A percentile compares a stretch with the other conserved stretches of the same genome.
phyloP scores from a whole-genome alignment of 352 stramenopile genomes.

The Phytophthora agathidicida region DNA sequence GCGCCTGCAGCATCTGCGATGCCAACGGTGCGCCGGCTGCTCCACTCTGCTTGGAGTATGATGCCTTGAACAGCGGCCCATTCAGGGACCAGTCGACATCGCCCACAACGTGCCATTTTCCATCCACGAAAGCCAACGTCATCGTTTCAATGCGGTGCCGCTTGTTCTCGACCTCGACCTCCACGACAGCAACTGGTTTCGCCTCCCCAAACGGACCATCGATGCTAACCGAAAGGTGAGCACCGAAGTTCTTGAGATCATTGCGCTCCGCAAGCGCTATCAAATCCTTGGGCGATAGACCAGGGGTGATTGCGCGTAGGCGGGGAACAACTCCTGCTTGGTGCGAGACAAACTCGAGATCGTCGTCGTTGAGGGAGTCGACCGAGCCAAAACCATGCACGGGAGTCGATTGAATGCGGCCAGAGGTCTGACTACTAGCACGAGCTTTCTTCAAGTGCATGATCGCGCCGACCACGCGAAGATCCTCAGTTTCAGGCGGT shows the following conservation, averaged over 20 bases:
- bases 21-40: conserved; percentile 31
- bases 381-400: conserved; percentile 8
- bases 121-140: conserved; percentile 44
- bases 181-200: conserved; percentile 47
- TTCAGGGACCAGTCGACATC: conserved; percentile 71
- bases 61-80: conserved; percentile 62
- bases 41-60: conserved; percentile 36
- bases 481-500: conserved; percentile 62
- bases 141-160: conserved; percentile 33
- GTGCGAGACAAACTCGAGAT: conserved; percentile 44
- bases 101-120: conserved; percentile 58
- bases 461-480: conserved; percentile 74
- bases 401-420: conserved; percentile 26
- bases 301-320: conserved; percentile 41
- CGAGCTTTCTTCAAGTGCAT: conserved; percentile 69
- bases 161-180: conserved; percentile 56
- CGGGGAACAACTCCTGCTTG: conserved; percentile 41
- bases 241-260: conserved; percentile 36
- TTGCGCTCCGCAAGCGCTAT: conserved; percentile 59
- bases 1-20: conserved; percentile 68
- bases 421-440: conserved; percentile 38
- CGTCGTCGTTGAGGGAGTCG: conserved; percentile 37
- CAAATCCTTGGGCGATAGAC: conserved; percentile 33
- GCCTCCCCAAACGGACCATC: conserved; percentile 60
- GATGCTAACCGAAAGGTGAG: conserved; percentile 61